Conservation (phyloP, 1,284 basidiomycete species). For the Uromyces viciae-fabae region DNA sequence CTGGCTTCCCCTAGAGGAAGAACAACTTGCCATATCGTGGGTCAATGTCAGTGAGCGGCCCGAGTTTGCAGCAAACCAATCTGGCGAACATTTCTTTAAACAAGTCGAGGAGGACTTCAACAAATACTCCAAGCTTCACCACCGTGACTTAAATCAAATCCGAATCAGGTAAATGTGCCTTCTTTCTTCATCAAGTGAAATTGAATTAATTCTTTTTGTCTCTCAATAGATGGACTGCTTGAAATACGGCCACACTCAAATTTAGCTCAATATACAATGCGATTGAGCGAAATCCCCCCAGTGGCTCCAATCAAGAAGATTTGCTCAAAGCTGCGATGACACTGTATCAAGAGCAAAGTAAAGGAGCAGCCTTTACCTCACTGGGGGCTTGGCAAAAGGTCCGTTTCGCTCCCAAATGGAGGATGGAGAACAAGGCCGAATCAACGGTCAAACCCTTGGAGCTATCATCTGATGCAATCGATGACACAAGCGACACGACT, state of each 20-base stretch:
- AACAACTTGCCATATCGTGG: constrained; percentile 8
- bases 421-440: background rate
- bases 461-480: background rate
- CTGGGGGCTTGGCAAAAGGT: background rate
- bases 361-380: background rate
- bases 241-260: constrained; percentile 11
- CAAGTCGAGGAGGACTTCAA: constrained; percentile 7
- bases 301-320: background rate
- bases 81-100: background rate
- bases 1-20: constrained; percentile 12
- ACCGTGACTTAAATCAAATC: background rate
- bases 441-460: background rate
- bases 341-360: background rate
- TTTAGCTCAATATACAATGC: constrained; percentile 13
- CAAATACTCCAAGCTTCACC: background rate
- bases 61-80: background rate
- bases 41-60: background rate
- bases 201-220: background rate
- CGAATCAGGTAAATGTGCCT: background rate
- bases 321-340: background rate
- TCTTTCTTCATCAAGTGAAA: background rate
- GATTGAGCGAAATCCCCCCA: constrained; percentile 13
- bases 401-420: background rate
- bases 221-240: constrained; percentile 2
- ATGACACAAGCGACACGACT: background rate